Base-by-base conservation (phyloP, 257 asterid genomes). In the Solanum chilense region DNA sequence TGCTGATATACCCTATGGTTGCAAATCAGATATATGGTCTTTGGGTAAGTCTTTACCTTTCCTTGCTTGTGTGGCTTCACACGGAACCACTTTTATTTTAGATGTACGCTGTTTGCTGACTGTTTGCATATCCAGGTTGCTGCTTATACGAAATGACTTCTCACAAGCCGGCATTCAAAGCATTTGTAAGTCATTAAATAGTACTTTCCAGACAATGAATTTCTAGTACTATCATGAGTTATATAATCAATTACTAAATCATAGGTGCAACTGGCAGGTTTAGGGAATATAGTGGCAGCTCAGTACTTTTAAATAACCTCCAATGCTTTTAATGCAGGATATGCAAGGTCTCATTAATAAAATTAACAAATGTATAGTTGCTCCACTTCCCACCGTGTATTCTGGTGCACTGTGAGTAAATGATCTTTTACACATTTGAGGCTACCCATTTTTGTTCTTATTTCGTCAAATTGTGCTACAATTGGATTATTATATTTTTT, bases 1-100 rank as follows among this genome's bases (percentile, higher is more conserved):
- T 83, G 99, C 99, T 12, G 99, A 97, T 90, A 95, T 97, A 93
- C 99, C 99, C 37, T 97, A 97, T 74, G 99, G 99, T 86, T 96
- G 95, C 83, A 97, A 97, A 89, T 97, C 99, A 6, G 99, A 97
- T 89, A 97, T 97, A 86, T 97, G 99, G 99, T 97, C 99, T 85
- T 89, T 97, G 90, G 99, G 99, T 95, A 90, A 91, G 82, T 52
- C 82, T 86, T 86, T 47, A 86, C 82, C 66, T 86, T 78, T 85
- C 70, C 58, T 86, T 37, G 15, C 80, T 78, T 80, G 62, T 0
- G 62, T 56, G 0, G n/a, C 44, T 47, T 23, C 64, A 56, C 64
- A 49, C 1, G 27, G 68, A 44, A 44, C 25, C 84, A 25, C 64
- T 15, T 86, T 60, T 45, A 83, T 45, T 86, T 89, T 52, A 80